These are phyloP conservation scores for Saturnispora saitoi DNA, from an alignment of 805 yeast species.

Conservation along the genomic window DNA sequence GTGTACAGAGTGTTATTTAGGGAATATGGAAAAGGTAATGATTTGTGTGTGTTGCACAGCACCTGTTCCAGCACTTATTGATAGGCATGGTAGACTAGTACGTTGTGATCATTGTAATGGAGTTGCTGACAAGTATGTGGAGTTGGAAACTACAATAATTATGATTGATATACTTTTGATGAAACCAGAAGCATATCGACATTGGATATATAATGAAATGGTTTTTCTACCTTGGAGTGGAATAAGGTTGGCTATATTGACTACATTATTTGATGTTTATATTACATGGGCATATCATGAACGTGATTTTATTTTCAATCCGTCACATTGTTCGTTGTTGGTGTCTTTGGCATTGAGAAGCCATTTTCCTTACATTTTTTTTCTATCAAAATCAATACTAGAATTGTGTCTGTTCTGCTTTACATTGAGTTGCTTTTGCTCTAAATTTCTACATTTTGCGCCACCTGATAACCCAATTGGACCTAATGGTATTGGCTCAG, in stretches of 20 bases:
- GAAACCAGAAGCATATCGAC: slow-evolving; percentile 84
- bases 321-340: slow-evolving; percentile 19
- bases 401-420: slow-evolving; percentile 18
- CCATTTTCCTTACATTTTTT: slow-evolving; percentile 45
- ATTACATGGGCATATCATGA: slow-evolving; percentile 90
- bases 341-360: slow-evolving; percentile 28
- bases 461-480: slow-evolving; percentile 5
- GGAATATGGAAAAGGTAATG: background rate
- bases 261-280: slow-evolving; percentile 79
- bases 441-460: slow-evolving; percentile 19
- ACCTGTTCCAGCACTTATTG: slow-evolving; percentile 6
- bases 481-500: slow-evolving; percentile 1
- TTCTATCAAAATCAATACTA: slow-evolving; percentile 42
- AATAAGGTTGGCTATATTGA: slow-evolving; percentile 48
- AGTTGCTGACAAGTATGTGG: slow-evolving; percentile 86
- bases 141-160: slow-evolving; percentile 74
- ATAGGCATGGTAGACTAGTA: slow-evolving; percentile 5
- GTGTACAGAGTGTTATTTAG: background rate
- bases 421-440: slow-evolving; percentile 9
- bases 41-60: slow-evolving; percentile 7
- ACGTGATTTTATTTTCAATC: slow-evolving; percentile 31
- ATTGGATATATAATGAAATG: slow-evolving; percentile 23
- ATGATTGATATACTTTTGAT: slow-evolving; percentile 76
- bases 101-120: slow-evolving; percentile 40
- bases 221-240: slow-evolving; percentile 8